phyloP scores from a whole-genome alignment of 768 basidiomycete genomes.

The Pulveroboletus sp. region DNA sequence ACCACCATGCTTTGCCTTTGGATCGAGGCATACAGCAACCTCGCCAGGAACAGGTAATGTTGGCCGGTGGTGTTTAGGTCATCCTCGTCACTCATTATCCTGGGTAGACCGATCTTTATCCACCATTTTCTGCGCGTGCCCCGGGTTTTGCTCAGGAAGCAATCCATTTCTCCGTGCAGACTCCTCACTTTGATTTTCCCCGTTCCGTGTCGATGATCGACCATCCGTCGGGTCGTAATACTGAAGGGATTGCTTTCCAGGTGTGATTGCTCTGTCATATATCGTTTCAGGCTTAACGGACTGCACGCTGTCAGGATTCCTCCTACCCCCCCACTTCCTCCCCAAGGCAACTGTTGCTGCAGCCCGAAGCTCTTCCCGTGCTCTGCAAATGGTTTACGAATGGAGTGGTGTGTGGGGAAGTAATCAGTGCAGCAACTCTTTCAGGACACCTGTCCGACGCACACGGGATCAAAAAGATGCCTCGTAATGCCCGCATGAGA shows the following conservation, averaged over 20 bases:
- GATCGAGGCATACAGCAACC: not conserved
- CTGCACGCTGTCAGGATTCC: not conserved
- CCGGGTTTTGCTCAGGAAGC: not conserved
- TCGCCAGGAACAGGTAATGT: not conserved
- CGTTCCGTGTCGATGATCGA: not conserved
- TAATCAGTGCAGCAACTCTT: not conserved
- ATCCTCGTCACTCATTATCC: not conserved
- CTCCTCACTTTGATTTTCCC: not conserved
- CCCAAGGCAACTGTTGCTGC: not conserved
- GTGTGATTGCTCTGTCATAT: not conserved
- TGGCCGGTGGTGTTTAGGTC: not conserved
- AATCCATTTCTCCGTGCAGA: not conserved
- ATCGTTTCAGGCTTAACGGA: not conserved
- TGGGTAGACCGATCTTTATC: not conserved
- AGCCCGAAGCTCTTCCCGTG: no score
- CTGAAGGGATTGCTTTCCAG: not conserved
- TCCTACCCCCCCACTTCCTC: no score
- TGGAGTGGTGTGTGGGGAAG: not conserved
- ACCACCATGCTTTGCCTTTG: not conserved
- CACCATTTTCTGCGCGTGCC: not conserved
- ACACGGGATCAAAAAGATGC: conserved; percentile 11
- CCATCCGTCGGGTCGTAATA: not conserved
- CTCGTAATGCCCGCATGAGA: not conserved
- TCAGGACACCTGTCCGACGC: conserved; percentile 8
- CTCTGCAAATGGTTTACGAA: conserved; percentile 9